A percentile compares a stretch with the other conserved stretches of the same genome.
These are phyloP conservation scores for Saprolegnia diclina DNA, from an alignment of 352 stramenopile species.

Conservation along the genomic window DNA sequence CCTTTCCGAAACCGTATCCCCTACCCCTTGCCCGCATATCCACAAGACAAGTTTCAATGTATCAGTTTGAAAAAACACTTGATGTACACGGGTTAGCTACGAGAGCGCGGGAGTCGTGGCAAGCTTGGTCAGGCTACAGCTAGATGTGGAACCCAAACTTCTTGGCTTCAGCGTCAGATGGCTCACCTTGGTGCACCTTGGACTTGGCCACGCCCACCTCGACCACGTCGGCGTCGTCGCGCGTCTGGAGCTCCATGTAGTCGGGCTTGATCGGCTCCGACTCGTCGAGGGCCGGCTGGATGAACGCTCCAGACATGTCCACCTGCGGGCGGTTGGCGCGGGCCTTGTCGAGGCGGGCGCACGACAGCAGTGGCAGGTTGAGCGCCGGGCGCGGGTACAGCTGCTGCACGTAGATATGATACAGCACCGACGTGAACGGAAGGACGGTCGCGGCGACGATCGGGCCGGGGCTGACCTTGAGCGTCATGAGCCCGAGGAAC, in stretches of 20 bases:
- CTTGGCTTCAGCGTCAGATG: neutral
- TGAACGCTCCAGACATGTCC: conserved; percentile 46
- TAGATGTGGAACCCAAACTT: conserved; percentile 13
- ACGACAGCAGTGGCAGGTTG: conserved; percentile 71
- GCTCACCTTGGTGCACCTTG: conserved; percentile 3
- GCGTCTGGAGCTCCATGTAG: conserved; percentile 36
- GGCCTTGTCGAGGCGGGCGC: conserved; percentile 59
- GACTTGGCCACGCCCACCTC: neutral
- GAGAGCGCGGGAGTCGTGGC: no score
- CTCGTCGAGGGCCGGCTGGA: conserved; percentile 66
- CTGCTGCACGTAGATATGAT: conserved; percentile 64
- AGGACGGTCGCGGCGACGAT: conserved; percentile 58
- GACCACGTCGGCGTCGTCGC: neutral
- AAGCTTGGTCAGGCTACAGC: neutral
- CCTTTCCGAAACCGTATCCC: no score
- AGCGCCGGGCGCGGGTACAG: conserved; percentile 60
- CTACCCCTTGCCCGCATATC: no score
- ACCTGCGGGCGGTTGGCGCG: conserved; percentile 48
- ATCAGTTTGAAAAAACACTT: no score
- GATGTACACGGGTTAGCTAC: no score
- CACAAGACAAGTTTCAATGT: no score
- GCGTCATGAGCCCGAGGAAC: conserved; percentile 62
- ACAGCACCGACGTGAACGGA: conserved; percentile 55
- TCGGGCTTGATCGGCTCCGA: conserved; percentile 57
- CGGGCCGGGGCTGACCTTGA: conserved; percentile 60